Base-by-base conservation (phyloP, 192 early-diverging fungal species). In the Gryganskiella cystojenkinii region DNA sequence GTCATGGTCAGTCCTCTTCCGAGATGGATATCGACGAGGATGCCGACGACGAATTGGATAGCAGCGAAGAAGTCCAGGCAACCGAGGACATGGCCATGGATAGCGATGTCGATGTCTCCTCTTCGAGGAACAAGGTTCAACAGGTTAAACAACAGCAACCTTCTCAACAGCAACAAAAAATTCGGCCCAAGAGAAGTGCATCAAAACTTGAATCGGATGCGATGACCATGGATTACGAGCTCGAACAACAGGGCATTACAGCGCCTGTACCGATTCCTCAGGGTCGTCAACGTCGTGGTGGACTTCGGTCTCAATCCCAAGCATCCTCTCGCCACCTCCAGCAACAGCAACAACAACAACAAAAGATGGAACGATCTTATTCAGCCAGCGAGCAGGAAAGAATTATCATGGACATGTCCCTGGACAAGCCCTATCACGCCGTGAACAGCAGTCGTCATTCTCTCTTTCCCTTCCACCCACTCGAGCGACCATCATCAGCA, bases 21-120 rank as follows among this genome's bases (percentile, higher is more conserved):
- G 74, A 78, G 24, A 78, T 78, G 74, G 74, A 78, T 44, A 52
- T 78, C 5, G 74, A 78, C 33, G 66, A 68, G 1, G 73, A 76
- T 53, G 31, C 24, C 0, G 67, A 78, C 49, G 60, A 68, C 31
- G 44, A 63, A 20, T 56, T 56, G n/a, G 52, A 49, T 8, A 47
- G 60, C n/a, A n/a, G n/a, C n/a, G n/a, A n/a, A n/a, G n/a, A n/a
- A n/a, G n/a, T n/a, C n/a, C n/a, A n/a, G n/a, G n/a, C n/a, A n/a
- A n/a, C n/a, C n/a, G 64, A 74, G 31, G 42, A 55, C 1, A 73
- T 65, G 63, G 52, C 46, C 42, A 14, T 28, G 14, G 52, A 53
- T 13, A 17, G 22, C 25, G 25, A 28, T 28, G 14, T 28, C 22
- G 28, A 15, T 3, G 14, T 28, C 22, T 28, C 28, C 22, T n/a